Base-by-base conservation (phyloP, 768 basidiomycete genomes). In the Mycena vitilis region DNA sequence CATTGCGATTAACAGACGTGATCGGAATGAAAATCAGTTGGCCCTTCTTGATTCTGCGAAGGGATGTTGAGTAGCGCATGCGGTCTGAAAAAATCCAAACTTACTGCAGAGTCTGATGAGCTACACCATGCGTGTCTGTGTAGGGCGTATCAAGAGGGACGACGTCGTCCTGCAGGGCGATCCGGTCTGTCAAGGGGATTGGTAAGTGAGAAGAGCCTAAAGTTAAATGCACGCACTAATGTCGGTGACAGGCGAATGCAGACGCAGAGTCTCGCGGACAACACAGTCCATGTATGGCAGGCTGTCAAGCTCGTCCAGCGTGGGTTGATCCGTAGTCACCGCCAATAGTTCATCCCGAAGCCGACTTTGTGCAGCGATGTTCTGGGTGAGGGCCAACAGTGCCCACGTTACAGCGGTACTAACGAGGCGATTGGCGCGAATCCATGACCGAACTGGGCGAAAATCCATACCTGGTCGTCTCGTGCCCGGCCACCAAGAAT, bases 221-320 rank as follows among this genome's bases (percentile, higher is more conserved):
- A 13, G 20, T 22, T 8, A 30, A 30, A 5, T 30, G 30, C 23
- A 23, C 55, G 16, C n/a, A 64, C 63, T 15, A 15, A 45, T 66
- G 1, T 36, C 37, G 4, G 57, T 56, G 22, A 60, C 57, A 1
- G 65, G 57, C 7, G 57, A 7, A 23, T 66, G 30, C 23, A 59
- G 6, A 15, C 65, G 57, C 1, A 66, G 44, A 4, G 42, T 42
- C 58, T 66, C 65, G 11, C 58, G 47, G 5, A 66, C 58, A 16
- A 66, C 65, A n/a, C 37, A 73, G 66, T 93, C 92, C 22, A 94
- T 87, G 72, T 92, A 92, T 0, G 89, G 85, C 6, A 95, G 80
- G 4, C 84, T 80, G 64, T 87, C 85, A 1, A 94, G 83, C 34
- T 89, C 84, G 34, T 93, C 92, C 88, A 93, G 91, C 5, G 84